phyloP scores from a whole-genome alignment of 768 basidiomycete species.

The Trametes villosa region DNA sequence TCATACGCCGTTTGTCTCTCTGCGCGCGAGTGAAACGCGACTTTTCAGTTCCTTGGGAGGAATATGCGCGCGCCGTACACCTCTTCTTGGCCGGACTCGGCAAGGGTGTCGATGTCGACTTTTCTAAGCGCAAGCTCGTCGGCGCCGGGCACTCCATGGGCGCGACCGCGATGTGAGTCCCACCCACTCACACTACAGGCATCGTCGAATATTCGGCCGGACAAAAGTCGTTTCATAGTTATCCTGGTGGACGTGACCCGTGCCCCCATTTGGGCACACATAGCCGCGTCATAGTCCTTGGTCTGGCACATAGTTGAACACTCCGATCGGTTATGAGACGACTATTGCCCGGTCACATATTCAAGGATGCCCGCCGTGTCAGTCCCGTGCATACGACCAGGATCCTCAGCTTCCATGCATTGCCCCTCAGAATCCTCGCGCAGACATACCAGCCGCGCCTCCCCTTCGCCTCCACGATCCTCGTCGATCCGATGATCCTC shows the following conservation, averaged over 20 bases:
- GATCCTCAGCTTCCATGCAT: too few species aligned
- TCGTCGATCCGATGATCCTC: constrained; percentile 52
- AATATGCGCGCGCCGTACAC: constrained; percentile 53
- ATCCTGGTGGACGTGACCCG: too few species aligned
- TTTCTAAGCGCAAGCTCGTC: constrained; percentile 49
- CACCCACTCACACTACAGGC: neutral
- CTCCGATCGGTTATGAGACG: too few species aligned
- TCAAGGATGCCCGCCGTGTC: too few species aligned
- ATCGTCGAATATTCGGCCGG: too few species aligned
- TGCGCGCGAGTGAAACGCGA: neutral
- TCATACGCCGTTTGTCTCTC: neutral
- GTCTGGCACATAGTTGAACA: too few species aligned
- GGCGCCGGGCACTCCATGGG: constrained; percentile 64
- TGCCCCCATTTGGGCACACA: too few species aligned
- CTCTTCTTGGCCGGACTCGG: constrained; percentile 53
- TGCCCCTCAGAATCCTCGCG: constrained; percentile 42
- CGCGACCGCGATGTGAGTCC: constrained; percentile 46
- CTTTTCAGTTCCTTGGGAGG: constrained; percentile 51
- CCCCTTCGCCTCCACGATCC: constrained; percentile 44
- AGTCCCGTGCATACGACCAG: too few species aligned
- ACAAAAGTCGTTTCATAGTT: too few species aligned
- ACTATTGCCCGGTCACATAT: too few species aligned
- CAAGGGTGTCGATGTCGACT: constrained; percentile 53
- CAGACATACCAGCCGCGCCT: constrained; percentile 46
- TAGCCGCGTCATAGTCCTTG: too few species aligned